Conservation (phyloP, 2,329 filamentous ascomycete species). For the Fusarium foetens region DNA sequence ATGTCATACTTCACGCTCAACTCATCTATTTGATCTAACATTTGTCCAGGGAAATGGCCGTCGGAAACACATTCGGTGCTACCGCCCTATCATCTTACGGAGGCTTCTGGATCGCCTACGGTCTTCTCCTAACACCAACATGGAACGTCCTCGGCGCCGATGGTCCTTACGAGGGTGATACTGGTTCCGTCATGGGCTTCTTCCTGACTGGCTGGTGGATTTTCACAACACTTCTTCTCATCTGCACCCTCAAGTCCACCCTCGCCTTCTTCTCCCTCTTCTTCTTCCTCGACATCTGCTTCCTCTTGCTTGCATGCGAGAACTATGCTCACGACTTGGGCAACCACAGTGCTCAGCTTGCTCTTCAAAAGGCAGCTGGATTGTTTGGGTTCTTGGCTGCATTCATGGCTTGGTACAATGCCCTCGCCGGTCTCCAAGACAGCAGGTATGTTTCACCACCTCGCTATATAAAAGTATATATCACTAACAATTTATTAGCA, state of each 20-base stretch:
- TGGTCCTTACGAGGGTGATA: slow-evolving; percentile 58
- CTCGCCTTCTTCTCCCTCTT: slow-evolving; percentile 83
- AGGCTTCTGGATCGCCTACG: slow-evolving; percentile 84
- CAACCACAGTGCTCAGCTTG: slow-evolving; percentile 55
- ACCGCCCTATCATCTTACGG: slow-evolving; percentile 84
- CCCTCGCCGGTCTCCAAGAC: slow-evolving; percentile 83
- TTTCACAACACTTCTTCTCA: slow-evolving; percentile 78
- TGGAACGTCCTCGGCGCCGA: slow-evolving; percentile 66
- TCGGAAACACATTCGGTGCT: slow-evolving; percentile 88
- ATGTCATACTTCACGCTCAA: slow-evolving; percentile 49
- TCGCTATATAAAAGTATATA: not conserved
- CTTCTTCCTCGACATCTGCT: slow-evolving; percentile 79
- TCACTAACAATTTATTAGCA: slow-evolving; percentile 64
- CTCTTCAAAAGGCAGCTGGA: slow-evolving; percentile 76
- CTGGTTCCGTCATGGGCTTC: slow-evolving; percentile 72
- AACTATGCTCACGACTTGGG: slow-evolving; percentile 68
- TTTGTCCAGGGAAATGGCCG: slow-evolving; percentile 78
- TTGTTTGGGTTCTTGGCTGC: slow-evolving; percentile 83
- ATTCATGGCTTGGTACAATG: slow-evolving; percentile 89
- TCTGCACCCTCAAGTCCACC: slow-evolving; percentile 81
- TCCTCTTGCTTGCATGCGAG: slow-evolving; percentile 75
- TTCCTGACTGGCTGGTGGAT: slow-evolving; percentile 87
- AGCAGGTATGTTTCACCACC: slow-evolving; percentile 61
- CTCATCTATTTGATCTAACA: slow-evolving; percentile 1
- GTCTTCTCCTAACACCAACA: slow-evolving; percentile 74